Evolutionary conservation across 192 early-diverging fungal species (phyloP).

Genomic region (Piromyces finnis): DNA sequence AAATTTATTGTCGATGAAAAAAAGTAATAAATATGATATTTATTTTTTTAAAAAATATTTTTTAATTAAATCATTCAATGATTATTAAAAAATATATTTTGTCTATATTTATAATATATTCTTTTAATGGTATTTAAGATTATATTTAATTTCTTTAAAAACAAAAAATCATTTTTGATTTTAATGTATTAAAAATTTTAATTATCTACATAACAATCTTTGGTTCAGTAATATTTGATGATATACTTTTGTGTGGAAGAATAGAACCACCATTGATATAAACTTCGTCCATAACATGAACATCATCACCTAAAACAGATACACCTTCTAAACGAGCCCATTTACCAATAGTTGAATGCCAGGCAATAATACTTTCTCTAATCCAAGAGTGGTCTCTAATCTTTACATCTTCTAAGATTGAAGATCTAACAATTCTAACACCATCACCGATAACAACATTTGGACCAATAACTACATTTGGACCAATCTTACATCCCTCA

Average conservation of each 20-base stretch:
- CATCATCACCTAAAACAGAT: conserved; percentile 94
- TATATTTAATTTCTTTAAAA: too few relatives aligned
- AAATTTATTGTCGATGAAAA: too few relatives aligned
- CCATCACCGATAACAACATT: conserved; percentile 82
- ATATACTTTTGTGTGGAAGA: conserved; percentile 91
- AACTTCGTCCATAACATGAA: conserved; percentile 74
- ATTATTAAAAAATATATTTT: too few relatives aligned
- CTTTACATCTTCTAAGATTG: conserved; percentile 64
- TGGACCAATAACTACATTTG: conserved; percentile 91
- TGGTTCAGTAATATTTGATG: conserved; percentile 72
- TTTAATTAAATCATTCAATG: too few relatives aligned
- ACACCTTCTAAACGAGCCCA: conserved; percentile 90
- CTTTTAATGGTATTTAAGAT: too few relatives aligned
- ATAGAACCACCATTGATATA: conserved; percentile 83
- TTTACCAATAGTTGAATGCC: conserved; percentile 84
- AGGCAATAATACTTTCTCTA: conserved; percentile 78
- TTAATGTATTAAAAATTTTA: not conserved
- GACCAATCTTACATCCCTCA: conserved; percentile 90
- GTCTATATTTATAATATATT: too few relatives aligned
- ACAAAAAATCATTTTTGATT: too few relatives aligned
- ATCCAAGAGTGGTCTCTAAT: conserved; percentile 88
- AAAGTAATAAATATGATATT: too few relatives aligned
- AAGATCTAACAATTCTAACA: conserved; percentile 74
- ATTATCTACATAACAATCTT: conserved; percentile 76
- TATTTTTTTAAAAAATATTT: too few relatives aligned